Evolutionary conservation across 192 early-diverging fungal genomes (phyloP).

Genomic region (Cladochytrium replicatum): DNA sequence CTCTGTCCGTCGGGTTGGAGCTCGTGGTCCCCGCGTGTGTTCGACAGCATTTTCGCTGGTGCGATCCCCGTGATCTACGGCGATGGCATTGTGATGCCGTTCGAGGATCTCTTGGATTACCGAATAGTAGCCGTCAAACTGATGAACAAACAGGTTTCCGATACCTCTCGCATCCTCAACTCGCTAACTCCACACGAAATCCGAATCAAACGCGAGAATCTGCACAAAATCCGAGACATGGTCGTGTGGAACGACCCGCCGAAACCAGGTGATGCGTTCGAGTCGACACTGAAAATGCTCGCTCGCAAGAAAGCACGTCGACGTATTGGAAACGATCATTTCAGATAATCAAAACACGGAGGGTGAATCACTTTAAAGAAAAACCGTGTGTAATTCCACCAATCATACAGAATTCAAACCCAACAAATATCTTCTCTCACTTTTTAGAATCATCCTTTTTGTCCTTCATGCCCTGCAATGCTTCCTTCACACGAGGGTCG

Average conservation of each 20-base stretch:
- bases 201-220: neutral
- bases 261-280: constrained; percentile 9
- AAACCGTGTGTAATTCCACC: no score
- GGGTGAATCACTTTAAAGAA: no score
- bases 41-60: constrained; percentile 18
- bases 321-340: no score
- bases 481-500: constrained; percentile 70
- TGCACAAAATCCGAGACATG: neutral
- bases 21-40: constrained; percentile 19
- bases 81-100: constrained; percentile 18
- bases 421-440: constrained; percentile 3
- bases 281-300: no score
- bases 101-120: constrained; percentile 19
- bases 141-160: constrained; percentile 9
- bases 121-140: constrained; percentile 7
- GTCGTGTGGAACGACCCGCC: constrained; percentile 16
- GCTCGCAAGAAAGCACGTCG: no score
- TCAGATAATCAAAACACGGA: no score
- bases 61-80: constrained; percentile 21
- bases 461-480: constrained; percentile 17
- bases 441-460: constrained; percentile 13
- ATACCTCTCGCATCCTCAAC: neutral
- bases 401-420: no score
- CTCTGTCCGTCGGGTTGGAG: constrained; percentile 22
- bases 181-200: constrained; percentile 6